These are phyloP conservation scores for Verticillium zaregamsianum DNA, from an alignment of 2,329 filamentous ascomycete genomes.

Conservation along the genomic window DNA sequence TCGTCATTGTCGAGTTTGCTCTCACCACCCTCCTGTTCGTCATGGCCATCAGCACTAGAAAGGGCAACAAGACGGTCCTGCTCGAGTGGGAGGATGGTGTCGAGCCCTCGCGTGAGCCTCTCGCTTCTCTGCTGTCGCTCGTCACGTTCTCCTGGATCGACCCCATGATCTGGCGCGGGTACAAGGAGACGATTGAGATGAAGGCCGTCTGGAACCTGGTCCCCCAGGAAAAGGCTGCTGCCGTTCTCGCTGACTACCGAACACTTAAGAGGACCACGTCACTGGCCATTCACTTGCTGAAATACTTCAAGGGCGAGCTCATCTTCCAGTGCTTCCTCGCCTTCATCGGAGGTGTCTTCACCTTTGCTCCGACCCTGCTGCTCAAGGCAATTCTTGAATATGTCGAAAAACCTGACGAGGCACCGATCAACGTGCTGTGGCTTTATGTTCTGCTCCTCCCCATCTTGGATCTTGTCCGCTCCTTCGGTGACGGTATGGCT, in stretches of 20 bases:
- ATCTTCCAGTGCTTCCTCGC: constrained; percentile 78
- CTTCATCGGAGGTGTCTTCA: constrained; percentile 73
- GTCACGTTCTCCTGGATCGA: constrained; percentile 91
- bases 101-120: constrained; percentile 79
- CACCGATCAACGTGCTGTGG: constrained; percentile 87
- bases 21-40: constrained; percentile 70
- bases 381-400: constrained; percentile 90
- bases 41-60: constrained; percentile 77
- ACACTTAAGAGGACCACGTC: constrained; percentile 77
- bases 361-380: constrained; percentile 86
- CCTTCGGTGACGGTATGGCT: constrained; percentile 78
- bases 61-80: constrained; percentile 85
- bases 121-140: constrained; percentile 84
- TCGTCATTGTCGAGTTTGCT: constrained; percentile 70
- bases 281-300: constrained; percentile 74
- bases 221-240: constrained; percentile 80
- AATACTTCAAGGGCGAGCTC: constrained; percentile 76
- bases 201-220: constrained; percentile 88
- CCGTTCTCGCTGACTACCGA: constrained; percentile 77
- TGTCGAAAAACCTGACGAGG: constrained; percentile 74
- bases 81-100: constrained; percentile 87
- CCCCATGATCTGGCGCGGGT: constrained; percentile 82
- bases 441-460: constrained; percentile 91
- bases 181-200: constrained; percentile 78
- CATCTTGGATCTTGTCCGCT: constrained; percentile 74